phyloP scores from a whole-genome alignment of 2,329 filamentous ascomycete species.

The Colletotrichum viniferum region DNA sequence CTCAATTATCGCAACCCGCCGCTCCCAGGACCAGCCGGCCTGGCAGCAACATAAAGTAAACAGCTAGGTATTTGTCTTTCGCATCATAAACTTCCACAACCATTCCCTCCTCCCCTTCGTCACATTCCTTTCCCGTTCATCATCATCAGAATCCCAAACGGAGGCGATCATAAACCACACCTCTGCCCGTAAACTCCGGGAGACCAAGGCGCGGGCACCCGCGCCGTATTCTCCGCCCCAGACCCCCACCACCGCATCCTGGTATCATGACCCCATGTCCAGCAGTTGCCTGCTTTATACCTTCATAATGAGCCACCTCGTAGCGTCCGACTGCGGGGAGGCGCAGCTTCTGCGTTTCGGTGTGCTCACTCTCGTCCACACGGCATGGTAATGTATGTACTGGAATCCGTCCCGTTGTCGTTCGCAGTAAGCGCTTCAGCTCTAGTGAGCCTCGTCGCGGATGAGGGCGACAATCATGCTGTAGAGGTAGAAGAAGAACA shows the following conservation, averaged over 20 bases:
- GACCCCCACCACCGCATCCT: not conserved
- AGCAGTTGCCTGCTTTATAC: slow-evolving; percentile 8
- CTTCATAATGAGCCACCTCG: slow-evolving; percentile 6
- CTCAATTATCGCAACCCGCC: slow-evolving; percentile 23
- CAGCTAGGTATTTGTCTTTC: slow-evolving; percentile 23
- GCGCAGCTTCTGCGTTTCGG: not conserved
- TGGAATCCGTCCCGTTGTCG: slow-evolving; percentile 20
- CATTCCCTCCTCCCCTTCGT: not conserved
- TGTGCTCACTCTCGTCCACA: not conserved
- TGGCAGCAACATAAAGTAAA: slow-evolving; percentile 22
- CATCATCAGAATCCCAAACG: slow-evolving; percentile 17
- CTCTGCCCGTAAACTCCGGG: not conserved
- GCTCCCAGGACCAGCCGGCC: slow-evolving; percentile 21
- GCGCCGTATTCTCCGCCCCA: not conserved
- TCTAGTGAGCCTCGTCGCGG: slow-evolving; percentile 85
- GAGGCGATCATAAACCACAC: not conserved
- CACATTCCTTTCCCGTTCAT: slow-evolving; percentile 12
- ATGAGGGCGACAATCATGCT: slow-evolving; percentile 98
- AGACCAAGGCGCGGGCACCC: not conserved
- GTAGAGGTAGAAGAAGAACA: slow-evolving; percentile 99
- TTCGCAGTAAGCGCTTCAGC: not conserved
- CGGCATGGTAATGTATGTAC: slow-evolving; percentile 13
- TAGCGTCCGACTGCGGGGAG: not conserved
- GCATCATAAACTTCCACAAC: slow-evolving; percentile 16
- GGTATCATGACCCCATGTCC: slow-evolving; percentile 22